These are phyloP conservation scores for Neopestalotiopsis clavispora DNA, from an alignment of 2,329 filamentous ascomycete genomes.

Conservation along the genomic window DNA sequence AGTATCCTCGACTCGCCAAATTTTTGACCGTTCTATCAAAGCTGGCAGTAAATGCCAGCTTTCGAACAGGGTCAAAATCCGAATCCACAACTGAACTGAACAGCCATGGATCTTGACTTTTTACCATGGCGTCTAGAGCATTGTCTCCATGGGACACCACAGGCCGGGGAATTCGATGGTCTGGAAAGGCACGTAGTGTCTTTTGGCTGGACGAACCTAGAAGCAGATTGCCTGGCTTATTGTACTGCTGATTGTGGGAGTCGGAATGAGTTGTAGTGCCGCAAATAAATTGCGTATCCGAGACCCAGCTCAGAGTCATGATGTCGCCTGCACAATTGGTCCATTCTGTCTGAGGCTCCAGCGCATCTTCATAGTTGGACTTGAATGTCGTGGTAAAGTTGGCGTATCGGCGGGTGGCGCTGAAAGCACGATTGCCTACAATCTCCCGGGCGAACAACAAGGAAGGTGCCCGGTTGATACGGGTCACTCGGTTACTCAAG, in stretches of 20 bases:
- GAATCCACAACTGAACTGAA: slow-evolving; percentile 69
- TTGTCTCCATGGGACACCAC: slow-evolving; percentile 59
- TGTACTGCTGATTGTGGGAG: slow-evolving; percentile 68
- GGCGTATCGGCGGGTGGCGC: slow-evolving; percentile 43
- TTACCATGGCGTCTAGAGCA: slow-evolving; percentile 59
- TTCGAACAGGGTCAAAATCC: slow-evolving; percentile 53
- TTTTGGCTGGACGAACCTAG: slow-evolving; percentile 52
- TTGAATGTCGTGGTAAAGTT: slow-evolving; percentile 52
- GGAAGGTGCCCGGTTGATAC: slow-evolving; percentile 39
- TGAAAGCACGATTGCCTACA: slow-evolving; percentile 48
- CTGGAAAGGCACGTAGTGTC: slow-evolving; percentile 54
- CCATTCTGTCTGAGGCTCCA: slow-evolving; percentile 59
- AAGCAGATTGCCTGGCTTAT: slow-evolving; percentile 66
- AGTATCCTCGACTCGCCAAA: slow-evolving; percentile 53
- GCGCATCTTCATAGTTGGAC: slow-evolving; percentile 53
- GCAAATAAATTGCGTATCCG: slow-evolving; percentile 59
- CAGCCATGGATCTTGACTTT: slow-evolving; percentile 66
- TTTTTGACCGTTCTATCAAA: slow-evolving; percentile 66
- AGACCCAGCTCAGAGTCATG: slow-evolving; percentile 61
- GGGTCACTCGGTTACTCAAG: slow-evolving; percentile 30
- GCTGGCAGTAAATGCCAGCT: slow-evolving; percentile 61
- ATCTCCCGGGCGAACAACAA: slow-evolving; percentile 56
- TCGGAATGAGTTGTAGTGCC: slow-evolving; percentile 69
- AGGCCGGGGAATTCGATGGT: slow-evolving; percentile 63
- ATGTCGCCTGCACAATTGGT: slow-evolving; percentile 68